Evolutionary conservation across 257 asterid species (phyloP), one percentile per base, ranked within the genome.

Genomic region (Lithospermum erythrorhizon): DNA sequence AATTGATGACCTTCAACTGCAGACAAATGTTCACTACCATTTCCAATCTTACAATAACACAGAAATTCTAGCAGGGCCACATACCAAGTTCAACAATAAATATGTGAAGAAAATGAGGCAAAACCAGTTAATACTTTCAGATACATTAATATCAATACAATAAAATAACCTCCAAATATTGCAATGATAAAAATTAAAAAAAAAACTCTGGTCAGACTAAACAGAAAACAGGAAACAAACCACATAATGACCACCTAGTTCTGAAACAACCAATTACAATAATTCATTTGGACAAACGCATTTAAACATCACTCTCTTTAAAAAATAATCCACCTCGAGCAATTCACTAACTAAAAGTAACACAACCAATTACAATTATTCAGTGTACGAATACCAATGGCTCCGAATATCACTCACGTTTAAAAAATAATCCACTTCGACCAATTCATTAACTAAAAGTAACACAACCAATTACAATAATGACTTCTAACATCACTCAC

Each of bases 31-130:
- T 63, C 69, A 64, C 45, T n/a, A 22, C 37, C 35, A 54, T 37
- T 55, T 58, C 71, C 70, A 68, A 21, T 57, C 60, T 21, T 29
- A 57, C 17, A 41, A 41, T 1, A 41, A 47, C 57, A 59, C 66
- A 48, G 51, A 68, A 73, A 29, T 61, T 49, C 66, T 65, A 65
- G 32, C 32, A 27, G 32, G 32, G 6, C 32, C 32, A 27, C 32
- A 27, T 3, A 27, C 32, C 32, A 27, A 58, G 37, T 59, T 54
- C 66, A 74, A 56, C 6, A 65, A 63, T 41, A 73, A 52, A 59
- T 66, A 70, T 66, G 35, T 58, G 64, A 48, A 67, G 17, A 59
- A 55, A 70, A 77, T 61, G 61, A 48, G 64, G 65, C 74, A 63
- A 65, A 70, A 60, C 41, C 68, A 70, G 57, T 59, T 64, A 70